Percentiles rank a stretch among this genome's conserved stretches.
phyloP scores from a whole-genome alignment of 208 protist genomes.

The Leishmania arabica region DNA sequence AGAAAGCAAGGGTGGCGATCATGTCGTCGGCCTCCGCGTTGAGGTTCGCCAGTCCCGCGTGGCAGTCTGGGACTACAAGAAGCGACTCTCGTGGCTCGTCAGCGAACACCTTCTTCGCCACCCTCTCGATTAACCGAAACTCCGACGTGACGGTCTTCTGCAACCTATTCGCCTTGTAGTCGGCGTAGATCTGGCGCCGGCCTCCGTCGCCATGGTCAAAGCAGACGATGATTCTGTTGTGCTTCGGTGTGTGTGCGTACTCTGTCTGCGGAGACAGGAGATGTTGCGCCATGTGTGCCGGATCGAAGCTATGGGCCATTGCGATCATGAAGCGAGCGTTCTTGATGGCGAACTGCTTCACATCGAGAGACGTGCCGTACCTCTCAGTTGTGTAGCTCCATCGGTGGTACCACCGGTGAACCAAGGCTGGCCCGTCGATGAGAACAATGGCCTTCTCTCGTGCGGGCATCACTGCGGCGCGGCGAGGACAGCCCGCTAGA shows the following conservation, averaged over 20 bases:
- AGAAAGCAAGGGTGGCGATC: constrained; percentile 80
- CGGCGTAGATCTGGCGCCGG: constrained; percentile 63
- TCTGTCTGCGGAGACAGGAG: constrained; percentile 88
- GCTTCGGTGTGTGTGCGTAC: constrained; percentile 86
- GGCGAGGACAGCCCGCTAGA: not conserved
- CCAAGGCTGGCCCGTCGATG: constrained; percentile 83
- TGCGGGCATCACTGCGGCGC: constrained; percentile 35
- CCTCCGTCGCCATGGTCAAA: constrained; percentile 93
- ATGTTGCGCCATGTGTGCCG: constrained; percentile 76
- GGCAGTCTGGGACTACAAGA: constrained; percentile 76
- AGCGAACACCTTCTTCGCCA: constrained; percentile 77
- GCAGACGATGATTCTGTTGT: constrained; percentile 87
- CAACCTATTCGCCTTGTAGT: constrained; percentile 81
- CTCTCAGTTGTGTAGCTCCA: constrained; percentile 74
- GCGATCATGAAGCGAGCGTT: constrained; percentile 81
- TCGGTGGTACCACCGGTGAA: constrained; percentile 91
- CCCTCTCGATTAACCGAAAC: constrained; percentile 77
- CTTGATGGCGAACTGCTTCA: constrained; percentile 80
- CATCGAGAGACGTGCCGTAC: constrained; percentile 51
- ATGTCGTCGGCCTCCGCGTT: constrained; percentile 92
- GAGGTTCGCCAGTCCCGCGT: constrained; percentile 63
- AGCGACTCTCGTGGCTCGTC: constrained; percentile 72
- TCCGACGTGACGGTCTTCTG: constrained; percentile 43
- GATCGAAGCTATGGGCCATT: constrained; percentile 88
- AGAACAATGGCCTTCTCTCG: constrained; percentile 79